These are phyloP conservation scores for Aspergillus funiculosus DNA, from an alignment of 495 filamentous ascomycete genomes.

Conservation along the genomic window DNA sequence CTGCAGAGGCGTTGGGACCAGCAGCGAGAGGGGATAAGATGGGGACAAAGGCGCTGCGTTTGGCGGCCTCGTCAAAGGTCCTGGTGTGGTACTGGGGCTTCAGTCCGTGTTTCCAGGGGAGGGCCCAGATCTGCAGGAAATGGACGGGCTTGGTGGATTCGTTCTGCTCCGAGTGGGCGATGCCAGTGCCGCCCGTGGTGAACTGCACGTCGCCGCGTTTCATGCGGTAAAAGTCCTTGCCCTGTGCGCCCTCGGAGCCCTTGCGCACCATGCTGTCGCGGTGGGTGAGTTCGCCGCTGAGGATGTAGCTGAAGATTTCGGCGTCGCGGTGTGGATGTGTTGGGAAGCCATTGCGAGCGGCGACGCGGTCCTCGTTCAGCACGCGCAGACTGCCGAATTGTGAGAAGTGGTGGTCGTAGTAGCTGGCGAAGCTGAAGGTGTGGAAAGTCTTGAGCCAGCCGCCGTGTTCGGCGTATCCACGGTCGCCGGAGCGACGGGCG, in stretches of 20 bases:
- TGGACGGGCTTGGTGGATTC: conserved; percentile 61
- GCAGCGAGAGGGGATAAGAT: conserved; percentile 68
- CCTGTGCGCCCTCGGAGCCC: conserved; percentile 46
- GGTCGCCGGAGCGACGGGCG: conserved; percentile 52
- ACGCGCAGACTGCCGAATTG: conserved; percentile 68
- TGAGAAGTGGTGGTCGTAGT: conserved; percentile 59
- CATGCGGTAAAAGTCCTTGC: conserved; percentile 62
- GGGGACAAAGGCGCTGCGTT: conserved; percentile 58
- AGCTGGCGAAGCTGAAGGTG: conserved; percentile 73
- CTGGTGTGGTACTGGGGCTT: conserved; percentile 64
- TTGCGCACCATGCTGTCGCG: conserved; percentile 66
- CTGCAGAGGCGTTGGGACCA: conserved; percentile 50
- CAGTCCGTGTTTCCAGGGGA: conserved; percentile 63
- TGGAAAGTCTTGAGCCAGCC: conserved; percentile 83
- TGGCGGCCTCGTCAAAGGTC: conserved; percentile 61
- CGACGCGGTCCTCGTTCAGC: conserved; percentile 77
- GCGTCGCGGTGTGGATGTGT: conserved; percentile 76
- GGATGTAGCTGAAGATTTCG: conserved; percentile 80
- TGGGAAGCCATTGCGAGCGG: conserved; percentile 61
- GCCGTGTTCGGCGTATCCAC: conserved; percentile 70
- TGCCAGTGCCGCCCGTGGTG: conserved; percentile 71
- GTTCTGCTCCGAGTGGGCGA: conserved; percentile 72
- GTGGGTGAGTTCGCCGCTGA: conserved; percentile 74
- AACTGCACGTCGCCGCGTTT: conserved; percentile 76
- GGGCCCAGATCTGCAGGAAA: conserved; percentile 78